Base-by-base conservation (phyloP, 1,139 yeast genomes). In the Blastobotrys ciferrii region DNA sequence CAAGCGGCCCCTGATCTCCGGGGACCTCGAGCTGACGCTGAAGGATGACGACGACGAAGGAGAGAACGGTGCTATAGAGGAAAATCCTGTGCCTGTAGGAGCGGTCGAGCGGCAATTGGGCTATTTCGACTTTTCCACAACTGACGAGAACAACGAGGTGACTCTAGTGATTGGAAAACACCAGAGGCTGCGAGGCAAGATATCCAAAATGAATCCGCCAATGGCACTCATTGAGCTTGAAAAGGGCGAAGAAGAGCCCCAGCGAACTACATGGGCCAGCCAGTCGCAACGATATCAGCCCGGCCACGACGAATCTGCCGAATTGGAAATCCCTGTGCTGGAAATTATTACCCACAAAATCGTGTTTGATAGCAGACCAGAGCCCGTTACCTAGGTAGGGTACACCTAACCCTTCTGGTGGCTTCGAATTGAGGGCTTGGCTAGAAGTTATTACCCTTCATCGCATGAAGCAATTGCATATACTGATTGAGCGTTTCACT, bases 121-220 rank as follows among this genome's bases (percentile, higher is more conserved):
- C 6, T 41, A 51, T 18, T 52, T 61, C 38, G 64, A 61, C 19
- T 57, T 64, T 36, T 32, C 57, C n/a, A 51, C 53, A 2, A 23
- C 53, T 17, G 55, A 53, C 23, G 50, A 53, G 13, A 46, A 47
- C 5, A 64, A 61, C 5, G 58, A 59, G 14, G 66, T 66, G 18
- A 46, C 48, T 12, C 50, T 69, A 44, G 57, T 58, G 11, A 57
- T 69, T 2, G 73, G 71, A 4, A 53, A 53, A 14, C 63, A 64
- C 36, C 73, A 69, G 56, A 52, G 64, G 14, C 51, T 69, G 25
- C 56, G 65, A 14, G 73, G 73, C 25, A 61, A 58, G 37, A 48
- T 70, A 7, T 61, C 57, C 40, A 61, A 66, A 38, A 57, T 70
- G 40, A 54, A 58, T 25, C 56, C 56, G 18, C 74, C 74, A 18